These are phyloP conservation scores for Colletotrichum australisinense DNA, from an alignment of 2,329 filamentous ascomycete genomes.

Conservation along the genomic window DNA sequence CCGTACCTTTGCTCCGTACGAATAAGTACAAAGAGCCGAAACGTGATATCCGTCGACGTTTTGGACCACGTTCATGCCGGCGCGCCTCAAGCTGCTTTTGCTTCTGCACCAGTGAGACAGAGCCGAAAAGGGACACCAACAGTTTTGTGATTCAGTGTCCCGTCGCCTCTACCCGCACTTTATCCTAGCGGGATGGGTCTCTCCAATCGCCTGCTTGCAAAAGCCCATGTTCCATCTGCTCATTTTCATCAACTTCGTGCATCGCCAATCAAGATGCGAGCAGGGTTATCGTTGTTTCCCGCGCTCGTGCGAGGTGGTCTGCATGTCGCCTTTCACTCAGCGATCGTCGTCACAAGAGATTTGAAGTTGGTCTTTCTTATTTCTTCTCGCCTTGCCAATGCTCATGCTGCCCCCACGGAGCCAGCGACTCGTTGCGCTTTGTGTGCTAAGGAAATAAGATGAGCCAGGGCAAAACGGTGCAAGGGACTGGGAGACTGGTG, in stretches of 20 bases:
- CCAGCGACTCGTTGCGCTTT: background rate
- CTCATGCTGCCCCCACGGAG: background rate
- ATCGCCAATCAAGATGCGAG: conserved; percentile 19
- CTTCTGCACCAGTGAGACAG: background rate
- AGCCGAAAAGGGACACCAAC: background rate
- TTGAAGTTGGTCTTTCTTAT: conserved; percentile 16
- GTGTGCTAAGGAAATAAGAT: background rate
- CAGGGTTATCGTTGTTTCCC: conserved; percentile 23
- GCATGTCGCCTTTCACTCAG: conserved; percentile 18
- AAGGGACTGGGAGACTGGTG: background rate
- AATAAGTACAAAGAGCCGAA: background rate
- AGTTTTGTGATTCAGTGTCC: conserved; percentile 3
- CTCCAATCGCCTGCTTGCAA: background rate
- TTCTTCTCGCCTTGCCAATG: conserved; percentile 4
- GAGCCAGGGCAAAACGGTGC: conserved; percentile 1
- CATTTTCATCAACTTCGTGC: conserved; percentile 30
- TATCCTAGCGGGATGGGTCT: background rate
- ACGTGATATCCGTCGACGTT: background rate
- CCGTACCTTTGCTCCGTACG: background rate
- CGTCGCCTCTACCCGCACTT: conserved; percentile 8
- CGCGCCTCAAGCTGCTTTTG: background rate
- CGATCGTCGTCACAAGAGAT: conserved; percentile 26
- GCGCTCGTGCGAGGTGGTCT: conserved; percentile 9
- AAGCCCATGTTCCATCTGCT: conserved; percentile 28
- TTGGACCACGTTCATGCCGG: background rate